phyloP scores from a whole-genome alignment of 352 stramenopile genomes.

The Pythium folliculosum region DNA sequence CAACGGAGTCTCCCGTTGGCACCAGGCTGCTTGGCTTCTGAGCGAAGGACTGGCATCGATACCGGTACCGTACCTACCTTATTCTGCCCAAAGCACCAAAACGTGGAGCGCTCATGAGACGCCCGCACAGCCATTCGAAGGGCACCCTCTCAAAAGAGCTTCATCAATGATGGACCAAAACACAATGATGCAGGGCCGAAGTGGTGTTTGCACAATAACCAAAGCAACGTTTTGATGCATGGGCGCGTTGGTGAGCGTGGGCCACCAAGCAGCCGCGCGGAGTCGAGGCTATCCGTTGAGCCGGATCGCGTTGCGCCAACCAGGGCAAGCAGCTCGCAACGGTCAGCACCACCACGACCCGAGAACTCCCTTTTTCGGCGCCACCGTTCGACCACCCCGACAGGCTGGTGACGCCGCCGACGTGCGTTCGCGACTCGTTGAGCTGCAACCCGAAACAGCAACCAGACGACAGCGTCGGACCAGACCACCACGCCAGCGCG shows the following conservation, averaged over 20 bases:
- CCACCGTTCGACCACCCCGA: too few relatives aligned
- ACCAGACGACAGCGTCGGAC: not conserved
- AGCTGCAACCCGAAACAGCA: not conserved
- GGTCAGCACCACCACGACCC: not conserved
- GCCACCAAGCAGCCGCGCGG: conserved; percentile 1
- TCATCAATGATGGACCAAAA: too few relatives aligned
- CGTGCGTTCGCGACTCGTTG: conserved; percentile 12
- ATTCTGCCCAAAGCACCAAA: not conserved
- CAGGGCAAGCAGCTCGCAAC: too few relatives aligned
- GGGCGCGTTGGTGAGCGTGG: not conserved
- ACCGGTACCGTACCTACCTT: too few relatives aligned
- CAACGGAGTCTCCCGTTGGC: too few relatives aligned
- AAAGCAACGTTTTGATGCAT: too few relatives aligned
- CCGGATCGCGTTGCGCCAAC: not conserved
- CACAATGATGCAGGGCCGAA: not conserved
- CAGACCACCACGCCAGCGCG: not conserved
- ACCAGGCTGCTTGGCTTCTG: too few relatives aligned
- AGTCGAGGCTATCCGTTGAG: conserved; percentile 14
- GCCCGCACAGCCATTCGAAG: too few relatives aligned
- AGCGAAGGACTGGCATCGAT: too few relatives aligned
- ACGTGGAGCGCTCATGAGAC: too few relatives aligned
- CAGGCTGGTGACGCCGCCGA: conserved; percentile 7
- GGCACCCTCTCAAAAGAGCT: too few relatives aligned
- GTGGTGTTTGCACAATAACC: conserved; percentile 15
- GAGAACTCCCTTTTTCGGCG: too few relatives aligned